A percentile compares a stretch with the other conserved stretches of the same genome.
Conservation (phyloP, 73 alveolate genomes). For the Paramecium sexaurelia region DNA sequence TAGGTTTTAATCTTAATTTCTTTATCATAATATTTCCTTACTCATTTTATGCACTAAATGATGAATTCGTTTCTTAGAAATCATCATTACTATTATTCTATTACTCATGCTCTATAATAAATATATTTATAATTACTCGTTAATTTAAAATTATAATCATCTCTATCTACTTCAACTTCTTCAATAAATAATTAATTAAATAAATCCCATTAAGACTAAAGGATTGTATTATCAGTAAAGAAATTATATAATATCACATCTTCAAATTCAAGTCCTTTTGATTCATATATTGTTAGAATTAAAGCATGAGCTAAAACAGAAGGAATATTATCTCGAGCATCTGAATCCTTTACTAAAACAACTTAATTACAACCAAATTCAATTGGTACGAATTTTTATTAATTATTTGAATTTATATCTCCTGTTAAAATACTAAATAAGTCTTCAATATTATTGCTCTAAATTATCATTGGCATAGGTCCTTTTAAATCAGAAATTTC, state of each 20-base stretch:
- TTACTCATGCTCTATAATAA: background rate
- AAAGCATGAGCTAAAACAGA: slow-evolving; percentile 80
- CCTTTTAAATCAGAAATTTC: slow-evolving; percentile 82
- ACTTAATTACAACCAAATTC: slow-evolving; percentile 90
- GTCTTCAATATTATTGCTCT: slow-evolving; percentile 50
- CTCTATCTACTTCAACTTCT: background rate
- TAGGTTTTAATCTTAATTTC: background rate
- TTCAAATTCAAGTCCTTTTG: slow-evolving; percentile 93
- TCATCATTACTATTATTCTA: background rate
- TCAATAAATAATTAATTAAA: background rate
- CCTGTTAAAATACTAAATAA: slow-evolving; percentile 45
- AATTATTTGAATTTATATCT: background rate
- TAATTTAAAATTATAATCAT: background rate
- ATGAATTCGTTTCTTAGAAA: background rate
- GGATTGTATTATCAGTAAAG: slow-evolving; percentile 59
- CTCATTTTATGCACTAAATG: background rate
- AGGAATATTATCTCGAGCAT: slow-evolving; percentile 75
- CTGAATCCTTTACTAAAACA: slow-evolving; percentile 84
- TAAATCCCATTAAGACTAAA: slow-evolving; percentile 64
- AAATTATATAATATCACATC: slow-evolving; percentile 85
- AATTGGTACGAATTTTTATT: slow-evolving; percentile 24
- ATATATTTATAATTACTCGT: background rate
- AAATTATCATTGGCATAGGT: slow-evolving; percentile 74
- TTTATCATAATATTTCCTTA: background rate
- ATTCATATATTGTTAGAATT: slow-evolving; percentile 85